These are phyloP conservation scores for Plasmopara muralis DNA, from an alignment of 352 stramenopile species.

Conservation along the genomic window DNA sequence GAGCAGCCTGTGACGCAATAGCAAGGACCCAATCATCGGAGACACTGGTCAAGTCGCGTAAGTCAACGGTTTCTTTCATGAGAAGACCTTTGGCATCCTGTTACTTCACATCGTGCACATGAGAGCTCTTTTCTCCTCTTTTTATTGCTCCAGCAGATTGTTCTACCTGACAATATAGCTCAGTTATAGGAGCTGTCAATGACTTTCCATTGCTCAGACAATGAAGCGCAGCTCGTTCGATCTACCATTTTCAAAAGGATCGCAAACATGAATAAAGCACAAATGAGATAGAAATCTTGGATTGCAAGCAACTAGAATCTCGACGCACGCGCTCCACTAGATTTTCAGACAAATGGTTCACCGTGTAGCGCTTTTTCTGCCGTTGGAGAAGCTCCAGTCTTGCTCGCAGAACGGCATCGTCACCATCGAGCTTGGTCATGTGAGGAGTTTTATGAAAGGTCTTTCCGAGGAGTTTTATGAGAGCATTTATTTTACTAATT, in stretches of 20 bases:
- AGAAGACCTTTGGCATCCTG: slow-evolving; percentile 22
- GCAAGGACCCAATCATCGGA: slow-evolving; percentile 29
- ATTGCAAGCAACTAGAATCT: neutral
- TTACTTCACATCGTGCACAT: neutral
- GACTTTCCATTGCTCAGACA: slow-evolving; percentile 17
- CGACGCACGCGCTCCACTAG: slow-evolving; percentile 23
- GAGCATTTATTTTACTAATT: no score
- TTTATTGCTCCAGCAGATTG: neutral
- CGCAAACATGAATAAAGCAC: neutral
- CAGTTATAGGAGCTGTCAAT: slow-evolving; percentile 18
- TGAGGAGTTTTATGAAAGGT: no score
- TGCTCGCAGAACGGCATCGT: slow-evolving; percentile 11
- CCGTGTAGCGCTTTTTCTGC: slow-evolving; percentile 7
- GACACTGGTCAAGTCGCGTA: slow-evolving; percentile 19
- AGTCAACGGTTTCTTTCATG: slow-evolving; percentile 22
- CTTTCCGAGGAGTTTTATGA: no score
- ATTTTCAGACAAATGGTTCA: slow-evolving; percentile 12
- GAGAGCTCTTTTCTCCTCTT: neutral
- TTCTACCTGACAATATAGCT: slow-evolving; percentile 33
- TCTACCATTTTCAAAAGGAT: slow-evolving; percentile 9
- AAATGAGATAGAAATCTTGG: slow-evolving; percentile 12
- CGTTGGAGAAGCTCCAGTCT: slow-evolving; percentile 9
- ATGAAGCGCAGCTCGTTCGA: slow-evolving; percentile 21
- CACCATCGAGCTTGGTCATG: slow-evolving; percentile 7
- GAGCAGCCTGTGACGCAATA: slow-evolving; percentile 16